phyloP scores from a whole-genome alignment of 129 eudicot species.

The Chrysanthemum makinoi region DNA sequence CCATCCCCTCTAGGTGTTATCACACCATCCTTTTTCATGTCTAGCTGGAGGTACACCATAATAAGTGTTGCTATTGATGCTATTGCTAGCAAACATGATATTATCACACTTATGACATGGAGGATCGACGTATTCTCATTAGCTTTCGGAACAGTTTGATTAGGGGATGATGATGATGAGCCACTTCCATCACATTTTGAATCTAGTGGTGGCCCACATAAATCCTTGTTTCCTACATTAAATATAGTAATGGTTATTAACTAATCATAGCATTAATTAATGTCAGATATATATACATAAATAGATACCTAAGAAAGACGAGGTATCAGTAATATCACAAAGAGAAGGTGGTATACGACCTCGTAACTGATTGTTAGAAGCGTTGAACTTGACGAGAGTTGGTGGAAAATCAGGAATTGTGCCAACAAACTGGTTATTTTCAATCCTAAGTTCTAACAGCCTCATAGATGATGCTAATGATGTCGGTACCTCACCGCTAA shows the following conservation, averaged over 20 bases:
- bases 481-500: slow-evolving; percentile 45
- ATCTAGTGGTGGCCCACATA: too few species aligned
- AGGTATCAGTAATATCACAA: slow-evolving; percentile 32
- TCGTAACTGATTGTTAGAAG: slow-evolving; percentile 38
- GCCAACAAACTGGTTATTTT: slow-evolving; percentile 44
- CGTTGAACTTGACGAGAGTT: slow-evolving; percentile 23
- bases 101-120: too few species aligned
- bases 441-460: slow-evolving; percentile 41
- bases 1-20: background rate
- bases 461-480: slow-evolving; percentile 30
- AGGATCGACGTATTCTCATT: too few species aligned
- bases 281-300: background rate
- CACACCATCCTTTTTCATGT: background rate
- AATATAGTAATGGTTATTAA: background rate
- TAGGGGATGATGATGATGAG: too few species aligned
- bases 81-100: too few species aligned
- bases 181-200: too few species aligned
- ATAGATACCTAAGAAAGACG: slow-evolving; percentile 32
- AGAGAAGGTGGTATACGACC: slow-evolving; percentile 44
- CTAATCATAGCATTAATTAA: background rate
- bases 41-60: background rate
- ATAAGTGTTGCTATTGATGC: too few species aligned
- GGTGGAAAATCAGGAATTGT: slow-evolving; percentile 43
- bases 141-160: too few species aligned
- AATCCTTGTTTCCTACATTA: too few species aligned